phyloP scores from a whole-genome alignment of 176 grass and related monocot species.

The Aegilops tauschii region DNA sequence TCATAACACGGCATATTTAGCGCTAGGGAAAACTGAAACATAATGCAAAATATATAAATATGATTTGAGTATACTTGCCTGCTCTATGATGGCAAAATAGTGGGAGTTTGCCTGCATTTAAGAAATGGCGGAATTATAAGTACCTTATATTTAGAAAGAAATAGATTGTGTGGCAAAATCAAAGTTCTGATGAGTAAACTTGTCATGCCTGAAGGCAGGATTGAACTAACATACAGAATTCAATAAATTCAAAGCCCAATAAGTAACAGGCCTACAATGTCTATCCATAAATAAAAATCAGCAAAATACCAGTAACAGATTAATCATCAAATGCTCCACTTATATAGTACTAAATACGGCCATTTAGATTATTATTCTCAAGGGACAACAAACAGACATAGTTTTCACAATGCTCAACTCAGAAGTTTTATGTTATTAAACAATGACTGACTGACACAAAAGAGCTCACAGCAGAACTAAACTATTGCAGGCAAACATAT shows the following conservation, averaged over 20 bases:
- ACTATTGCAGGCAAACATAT: neutral
- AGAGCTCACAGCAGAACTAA: neutral
- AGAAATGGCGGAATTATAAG: conserved; percentile 22
- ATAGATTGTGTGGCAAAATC: neutral
- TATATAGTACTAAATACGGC: neutral
- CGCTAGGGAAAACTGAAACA: neutral
- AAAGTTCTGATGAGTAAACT: neutral
- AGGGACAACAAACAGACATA: neutral
- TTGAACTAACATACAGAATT: neutral
- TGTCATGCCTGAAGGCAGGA: neutral
- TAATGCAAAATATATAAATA: neutral
- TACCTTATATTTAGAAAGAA: conserved; percentile 12
- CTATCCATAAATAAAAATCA: too few species aligned
- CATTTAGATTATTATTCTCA: neutral
- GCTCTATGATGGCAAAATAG: conserved; percentile 97
- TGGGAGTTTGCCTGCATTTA: conserved; percentile 93
- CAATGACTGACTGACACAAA: neutral
- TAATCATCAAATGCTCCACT: neutral
- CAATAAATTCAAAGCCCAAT: neutral
- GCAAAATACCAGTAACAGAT: conserved; percentile 8
- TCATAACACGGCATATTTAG: neutral
- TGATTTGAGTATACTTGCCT: conserved; percentile 51
- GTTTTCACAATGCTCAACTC: neutral
- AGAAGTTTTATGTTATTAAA: neutral
- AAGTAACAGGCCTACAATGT: neutral